These are phyloP conservation scores for Eimeria tenella DNA, from an alignment of 169 alveolate species.

Conservation along the genomic window DNA sequence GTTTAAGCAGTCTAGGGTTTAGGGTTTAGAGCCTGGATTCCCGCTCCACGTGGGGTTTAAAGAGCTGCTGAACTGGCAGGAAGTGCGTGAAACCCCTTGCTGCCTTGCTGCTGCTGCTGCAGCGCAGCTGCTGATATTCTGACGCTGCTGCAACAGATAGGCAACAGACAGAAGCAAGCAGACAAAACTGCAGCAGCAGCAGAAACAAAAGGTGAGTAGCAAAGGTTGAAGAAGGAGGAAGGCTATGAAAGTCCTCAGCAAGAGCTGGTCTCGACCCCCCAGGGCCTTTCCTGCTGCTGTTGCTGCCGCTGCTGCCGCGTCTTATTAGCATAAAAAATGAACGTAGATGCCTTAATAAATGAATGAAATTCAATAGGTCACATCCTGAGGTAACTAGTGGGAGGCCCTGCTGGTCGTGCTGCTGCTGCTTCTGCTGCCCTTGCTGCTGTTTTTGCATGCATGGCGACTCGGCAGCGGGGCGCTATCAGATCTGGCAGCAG, in stretches of 20 bases:
- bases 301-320: not conserved
- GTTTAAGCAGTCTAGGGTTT: not conserved
- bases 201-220: too few species aligned
- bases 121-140: too few species aligned
- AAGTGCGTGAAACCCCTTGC: not conserved
- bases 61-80: not conserved
- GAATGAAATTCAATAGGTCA: not conserved
- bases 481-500: not conserved
- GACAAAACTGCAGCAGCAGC: too few species aligned
- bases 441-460: constrained; percentile 9
- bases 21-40: not conserved
- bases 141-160: too few species aligned
- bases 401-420: constrained; percentile 2
- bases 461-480: not conserved
- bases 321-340: not conserved
- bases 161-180: too few species aligned
- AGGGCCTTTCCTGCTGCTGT: not conserved
- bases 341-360: not conserved
- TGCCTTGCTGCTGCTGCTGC: too few species aligned
- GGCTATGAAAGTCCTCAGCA: not conserved
- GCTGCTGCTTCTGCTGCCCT: constrained; percentile 13
- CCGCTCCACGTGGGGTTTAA: too few species aligned
- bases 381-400: not conserved
- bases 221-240: too few species aligned
- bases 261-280: not conserved